A percentile compares a stretch with the other conserved stretches of the same genome.
Evolutionary conservation across 495 filamentous ascomycete genomes (phyloP).

Genomic region (Pyronema omphalodes): DNA sequence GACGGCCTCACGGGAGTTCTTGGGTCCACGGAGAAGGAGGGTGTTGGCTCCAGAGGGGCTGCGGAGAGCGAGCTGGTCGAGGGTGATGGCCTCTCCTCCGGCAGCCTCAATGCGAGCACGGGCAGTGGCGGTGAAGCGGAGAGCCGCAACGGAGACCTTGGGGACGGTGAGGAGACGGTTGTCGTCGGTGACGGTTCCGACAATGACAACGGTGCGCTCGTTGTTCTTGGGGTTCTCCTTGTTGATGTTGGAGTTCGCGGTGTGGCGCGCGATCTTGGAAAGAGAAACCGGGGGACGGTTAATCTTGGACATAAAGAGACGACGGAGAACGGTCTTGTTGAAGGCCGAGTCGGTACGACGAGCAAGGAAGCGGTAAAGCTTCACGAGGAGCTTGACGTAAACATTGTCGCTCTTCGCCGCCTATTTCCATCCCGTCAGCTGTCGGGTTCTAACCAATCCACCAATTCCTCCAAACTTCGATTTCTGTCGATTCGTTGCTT

Average conservation of each 20-base stretch:
- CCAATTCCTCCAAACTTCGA: not conserved
- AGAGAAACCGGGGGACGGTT: conserved; percentile 92
- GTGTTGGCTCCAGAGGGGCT: conserved; percentile 89
- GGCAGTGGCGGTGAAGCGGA: conserved; percentile 89
- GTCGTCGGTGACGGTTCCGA: conserved; percentile 8
- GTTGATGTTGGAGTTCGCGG: conserved; percentile 35
- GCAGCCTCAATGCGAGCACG: conserved; percentile 80
- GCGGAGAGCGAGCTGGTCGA: conserved; percentile 88
- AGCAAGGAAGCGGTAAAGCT: conserved; percentile 96
- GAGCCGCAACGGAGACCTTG: conserved; percentile 78
- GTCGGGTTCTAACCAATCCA: not conserved
- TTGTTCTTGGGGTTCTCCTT: conserved; percentile 36
- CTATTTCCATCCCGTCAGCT: conserved; percentile 38
- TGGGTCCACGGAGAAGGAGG: conserved; percentile 82
- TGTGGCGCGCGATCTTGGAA: conserved; percentile 62
- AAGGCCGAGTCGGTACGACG: conserved; percentile 91
- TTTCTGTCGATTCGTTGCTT: conserved; percentile 12
- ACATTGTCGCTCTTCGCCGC: conserved; percentile 96
- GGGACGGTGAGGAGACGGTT: conserved; percentile 51
- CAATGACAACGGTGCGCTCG: conserved; percentile 65
- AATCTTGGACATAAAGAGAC: conserved; percentile 91
- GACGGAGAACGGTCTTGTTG: conserved; percentile 91
- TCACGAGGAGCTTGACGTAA: conserved; percentile 91
- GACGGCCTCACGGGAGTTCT: conserved; percentile 89
- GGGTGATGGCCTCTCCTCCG: conserved; percentile 80